These are phyloP conservation scores for Austroboletus novae-zelandiae DNA, from an alignment of 1,284 basidiomycete genomes.

Conservation along the genomic window DNA sequence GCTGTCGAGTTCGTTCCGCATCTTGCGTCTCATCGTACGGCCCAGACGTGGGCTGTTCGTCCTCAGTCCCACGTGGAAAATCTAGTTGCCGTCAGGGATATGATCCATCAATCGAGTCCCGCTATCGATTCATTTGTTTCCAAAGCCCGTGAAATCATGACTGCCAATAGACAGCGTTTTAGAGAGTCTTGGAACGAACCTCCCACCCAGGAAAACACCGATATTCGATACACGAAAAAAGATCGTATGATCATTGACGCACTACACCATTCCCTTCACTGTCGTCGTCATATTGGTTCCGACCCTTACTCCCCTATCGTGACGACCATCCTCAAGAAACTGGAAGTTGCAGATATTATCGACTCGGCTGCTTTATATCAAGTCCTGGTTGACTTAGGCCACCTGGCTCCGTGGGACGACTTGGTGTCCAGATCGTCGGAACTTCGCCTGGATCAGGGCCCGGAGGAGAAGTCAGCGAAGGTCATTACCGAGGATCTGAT, in stretches of 20 bases:
- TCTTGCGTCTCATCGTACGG: slow-evolving; percentile 50
- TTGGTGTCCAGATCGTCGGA: slow-evolving; percentile 38
- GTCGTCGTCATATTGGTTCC: slow-evolving; percentile 56
- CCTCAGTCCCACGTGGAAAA: slow-evolving; percentile 59
- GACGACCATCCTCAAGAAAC: slow-evolving; percentile 61
- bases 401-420: slow-evolving; percentile 76
- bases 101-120: slow-evolving; percentile 46
- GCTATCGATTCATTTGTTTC: slow-evolving; percentile 54
- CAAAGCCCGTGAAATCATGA: slow-evolving; percentile 53
- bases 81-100: slow-evolving; percentile 51
- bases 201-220: slow-evolving; percentile 27
- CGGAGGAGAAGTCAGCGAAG: slow-evolving; percentile 32
- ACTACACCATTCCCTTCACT: slow-evolving; percentile 61
- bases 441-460: slow-evolving; percentile 35
- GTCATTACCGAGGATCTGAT: slow-evolving; percentile 34
- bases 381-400: slow-evolving; percentile 66
- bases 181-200: slow-evolving; percentile 36
- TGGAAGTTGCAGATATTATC: slow-evolving; percentile 38
- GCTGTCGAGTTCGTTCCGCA: slow-evolving; percentile 65
- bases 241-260: slow-evolving; percentile 70
- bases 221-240: slow-evolving; percentile 49
- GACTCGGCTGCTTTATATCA: slow-evolving; percentile 40
- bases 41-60: slow-evolving; percentile 68
- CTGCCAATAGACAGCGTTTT: slow-evolving; percentile 21
- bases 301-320: slow-evolving; percentile 60